Conservation (phyloP, 75 land plant genomes). For the Sequoia sempervirens region DNA sequence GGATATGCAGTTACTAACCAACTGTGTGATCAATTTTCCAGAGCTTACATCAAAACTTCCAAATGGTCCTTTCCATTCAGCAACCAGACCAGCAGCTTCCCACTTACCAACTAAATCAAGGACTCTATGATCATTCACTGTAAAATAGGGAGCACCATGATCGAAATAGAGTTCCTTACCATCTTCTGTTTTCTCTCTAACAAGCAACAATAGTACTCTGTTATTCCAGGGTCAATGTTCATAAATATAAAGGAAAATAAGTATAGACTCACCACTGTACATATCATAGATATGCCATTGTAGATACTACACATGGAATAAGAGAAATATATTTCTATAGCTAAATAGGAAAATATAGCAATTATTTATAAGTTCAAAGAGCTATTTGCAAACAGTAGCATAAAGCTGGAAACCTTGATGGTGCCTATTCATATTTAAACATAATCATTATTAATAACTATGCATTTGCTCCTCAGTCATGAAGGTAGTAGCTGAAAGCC, state of each 20-base stretch:
- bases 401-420: too few relatives aligned
- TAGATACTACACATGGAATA: neutral
- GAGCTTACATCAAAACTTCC: slow-evolving; percentile 49
- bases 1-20: slow-evolving; percentile 21
- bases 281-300: neutral
- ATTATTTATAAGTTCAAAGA: neutral
- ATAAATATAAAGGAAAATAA: neutral
- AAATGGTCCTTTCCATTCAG: slow-evolving; percentile 72
- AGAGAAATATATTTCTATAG: neutral
- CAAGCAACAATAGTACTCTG: neutral
- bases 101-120: slow-evolving; percentile 51
- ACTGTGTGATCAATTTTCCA: slow-evolving; percentile 27
- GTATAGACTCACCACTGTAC: neutral
- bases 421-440: too few relatives aligned
- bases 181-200: slow-evolving; percentile 57
- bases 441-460: too few relatives aligned
- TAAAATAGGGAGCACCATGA: slow-evolving; percentile 82
- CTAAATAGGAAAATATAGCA: neutral
- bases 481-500: too few relatives aligned
- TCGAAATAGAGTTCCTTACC: slow-evolving; percentile 70
- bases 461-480: too few relatives aligned
- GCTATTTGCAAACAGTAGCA: too few relatives aligned
- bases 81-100: slow-evolving; percentile 58
- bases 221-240: neutral
- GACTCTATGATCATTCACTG: slow-evolving; percentile 37